phyloP scores from a whole-genome alignment of 306 rosid species.

The Cicer pinnatifidum region DNA sequence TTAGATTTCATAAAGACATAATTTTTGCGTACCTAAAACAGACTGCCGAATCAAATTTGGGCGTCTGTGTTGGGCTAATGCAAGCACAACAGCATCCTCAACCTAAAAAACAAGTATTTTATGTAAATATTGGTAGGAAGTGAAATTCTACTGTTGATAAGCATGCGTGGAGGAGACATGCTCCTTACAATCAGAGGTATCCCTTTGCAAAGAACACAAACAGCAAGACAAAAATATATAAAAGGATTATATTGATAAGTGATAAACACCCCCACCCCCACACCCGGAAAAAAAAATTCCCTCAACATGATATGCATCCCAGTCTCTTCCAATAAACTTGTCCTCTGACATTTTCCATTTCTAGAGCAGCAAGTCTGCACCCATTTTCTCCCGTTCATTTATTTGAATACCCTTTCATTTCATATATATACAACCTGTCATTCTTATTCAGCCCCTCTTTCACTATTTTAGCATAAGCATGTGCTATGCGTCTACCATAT shows the following conservation, averaged over 20 bases:
- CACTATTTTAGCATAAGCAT: constrained; percentile 9
- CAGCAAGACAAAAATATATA: constrained; percentile 27
- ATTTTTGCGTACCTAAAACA: constrained; percentile 52
- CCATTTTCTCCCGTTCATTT: neutral
- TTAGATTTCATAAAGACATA: constrained; percentile 11
- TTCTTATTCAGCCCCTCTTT: constrained; percentile 6
- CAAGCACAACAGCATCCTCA: constrained; percentile 92
- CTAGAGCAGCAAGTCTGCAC: neutral
- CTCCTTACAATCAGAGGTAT: constrained; percentile 26
- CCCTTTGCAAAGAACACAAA: constrained; percentile 14
- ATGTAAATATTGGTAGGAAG: constrained; percentile 5
- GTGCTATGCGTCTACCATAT: neutral
- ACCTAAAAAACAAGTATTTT: constrained; percentile 54
- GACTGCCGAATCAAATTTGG: constrained; percentile 70
- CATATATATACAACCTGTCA: neutral
- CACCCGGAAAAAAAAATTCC: neutral
- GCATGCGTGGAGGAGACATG: constrained; percentile 12
- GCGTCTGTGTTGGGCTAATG: constrained; percentile 76
- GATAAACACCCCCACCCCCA: neutral
- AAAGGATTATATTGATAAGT: neutral
- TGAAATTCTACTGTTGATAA: constrained; percentile 20
- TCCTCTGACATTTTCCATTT: constrained; percentile 10
- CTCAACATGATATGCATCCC: neutral
- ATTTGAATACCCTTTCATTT: neutral
- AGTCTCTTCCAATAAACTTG: neutral